These are phyloP conservation scores for Talaromyces albobiverticillius DNA, from an alignment of 2,329 filamentous ascomycete genomes.

Conservation along the genomic window DNA sequence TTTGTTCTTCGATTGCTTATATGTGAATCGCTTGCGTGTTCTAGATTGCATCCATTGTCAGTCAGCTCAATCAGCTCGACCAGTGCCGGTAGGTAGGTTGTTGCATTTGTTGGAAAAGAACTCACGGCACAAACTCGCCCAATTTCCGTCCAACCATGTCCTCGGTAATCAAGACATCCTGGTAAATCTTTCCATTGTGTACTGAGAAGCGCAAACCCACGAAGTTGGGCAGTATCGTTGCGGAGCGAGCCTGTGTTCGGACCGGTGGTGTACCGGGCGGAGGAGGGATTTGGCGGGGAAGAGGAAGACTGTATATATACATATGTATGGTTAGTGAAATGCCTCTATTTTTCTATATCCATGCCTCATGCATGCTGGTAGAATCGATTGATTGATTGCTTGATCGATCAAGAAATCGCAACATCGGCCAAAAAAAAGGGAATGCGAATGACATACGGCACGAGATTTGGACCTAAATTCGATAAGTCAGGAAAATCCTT, in stretches of 20 bases:
- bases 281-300: constrained; percentile 46
- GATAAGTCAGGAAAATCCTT: background rate
- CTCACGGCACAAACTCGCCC: constrained; percentile 86
- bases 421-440: background rate
- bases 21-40: constrained; percentile 65
- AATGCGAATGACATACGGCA: constrained; percentile 56
- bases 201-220: constrained; percentile 86
- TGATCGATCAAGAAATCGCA: too few species aligned
- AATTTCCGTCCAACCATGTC: constrained; percentile 97
- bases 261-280: constrained; percentile 68
- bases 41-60: constrained; percentile 35
- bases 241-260: constrained; percentile 79
- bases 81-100: too few species aligned
- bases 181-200: constrained; percentile 86
- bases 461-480: constrained; percentile 62
- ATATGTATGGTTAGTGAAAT: background rate
- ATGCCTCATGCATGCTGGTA: background rate
- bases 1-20: constrained; percentile 70
- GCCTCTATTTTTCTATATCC: background rate
- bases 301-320: constrained; percentile 31
- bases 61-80: background rate
- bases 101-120: constrained; percentile 22
- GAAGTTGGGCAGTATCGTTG: constrained; percentile 89
- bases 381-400: too few species aligned
- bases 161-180: constrained; percentile 80